phyloP scores from a whole-genome alignment of 2,329 filamentous ascomycete species.

The Ophiostoma quercus region DNA sequence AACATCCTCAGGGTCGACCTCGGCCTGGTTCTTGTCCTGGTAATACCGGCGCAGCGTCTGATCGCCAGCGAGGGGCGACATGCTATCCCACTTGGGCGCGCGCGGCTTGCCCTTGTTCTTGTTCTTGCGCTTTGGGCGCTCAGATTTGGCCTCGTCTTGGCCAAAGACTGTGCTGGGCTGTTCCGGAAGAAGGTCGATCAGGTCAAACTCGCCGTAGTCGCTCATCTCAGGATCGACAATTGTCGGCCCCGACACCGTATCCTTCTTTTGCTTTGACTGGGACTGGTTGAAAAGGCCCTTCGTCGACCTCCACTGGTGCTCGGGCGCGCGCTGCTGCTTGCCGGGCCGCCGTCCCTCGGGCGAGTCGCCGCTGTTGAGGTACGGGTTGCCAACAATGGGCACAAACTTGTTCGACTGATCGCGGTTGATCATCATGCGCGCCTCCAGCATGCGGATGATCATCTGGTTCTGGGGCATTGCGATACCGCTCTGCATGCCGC shows the following conservation, averaged over 20 bases:
- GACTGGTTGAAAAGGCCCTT: not conserved
- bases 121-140: not conserved
- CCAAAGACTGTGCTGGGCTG: not conserved
- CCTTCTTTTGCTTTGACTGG: not conserved
- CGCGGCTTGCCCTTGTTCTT: not conserved
- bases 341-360: not conserved
- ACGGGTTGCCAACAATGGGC: slow-evolving; percentile 6
- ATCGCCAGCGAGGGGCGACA: not conserved
- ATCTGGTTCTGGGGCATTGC: slow-evolving; percentile 66
- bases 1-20: not conserved
- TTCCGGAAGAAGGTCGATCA: not conserved
- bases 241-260: not conserved
- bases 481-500: slow-evolving; percentile 69
- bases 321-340: not conserved
- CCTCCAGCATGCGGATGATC: slow-evolving; percentile 67
- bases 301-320: not conserved
- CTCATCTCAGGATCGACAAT: slow-evolving; percentile 3
- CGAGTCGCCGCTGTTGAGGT: slow-evolving; percentile 13
- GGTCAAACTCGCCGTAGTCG: slow-evolving; percentile 13
- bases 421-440: slow-evolving; percentile 45
- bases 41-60: slow-evolving; percentile 2
- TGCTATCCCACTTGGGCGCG: not conserved
- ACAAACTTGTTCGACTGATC: not conserved
- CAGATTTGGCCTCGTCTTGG: not conserved
- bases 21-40: not conserved